These are phyloP conservation scores for Jatropha podagrica DNA, from an alignment of 441 rosid species.

Conservation along the genomic window DNA sequence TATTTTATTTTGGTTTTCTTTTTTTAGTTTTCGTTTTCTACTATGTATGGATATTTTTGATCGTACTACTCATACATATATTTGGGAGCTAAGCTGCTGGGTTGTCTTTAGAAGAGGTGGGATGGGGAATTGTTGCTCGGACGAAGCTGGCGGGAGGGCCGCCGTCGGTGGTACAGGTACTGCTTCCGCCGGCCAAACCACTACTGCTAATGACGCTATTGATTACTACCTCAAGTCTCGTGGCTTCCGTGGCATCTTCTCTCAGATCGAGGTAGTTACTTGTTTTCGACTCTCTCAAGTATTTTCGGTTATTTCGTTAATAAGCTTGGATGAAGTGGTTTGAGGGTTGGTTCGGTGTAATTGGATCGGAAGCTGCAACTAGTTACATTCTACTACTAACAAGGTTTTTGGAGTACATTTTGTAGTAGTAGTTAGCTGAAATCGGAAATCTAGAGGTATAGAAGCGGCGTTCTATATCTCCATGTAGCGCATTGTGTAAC, in stretches of 20 bases:
- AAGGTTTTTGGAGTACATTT: neutral
- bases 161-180: constrained; percentile 52
- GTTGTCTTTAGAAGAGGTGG: neutral
- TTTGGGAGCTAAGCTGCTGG: neutral
- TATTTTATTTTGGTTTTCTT: neutral
- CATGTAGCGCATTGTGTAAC: neutral
- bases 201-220: constrained; percentile 57
- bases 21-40: neutral
- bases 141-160: constrained; percentile 54
- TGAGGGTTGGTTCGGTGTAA: neutral
- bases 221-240: constrained; percentile 56
- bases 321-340: neutral
- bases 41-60: neutral
- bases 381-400: neutral
- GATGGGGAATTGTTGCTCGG: constrained; percentile 93
- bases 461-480: neutral
- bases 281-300: neutral
- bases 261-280: constrained; percentile 74
- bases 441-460: neutral
- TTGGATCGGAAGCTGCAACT: neutral
- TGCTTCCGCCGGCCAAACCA: constrained; percentile 26
- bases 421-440: neutral
- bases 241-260: constrained; percentile 60
- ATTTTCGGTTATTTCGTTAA: neutral
- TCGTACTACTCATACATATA: neutral